Evolutionary conservation across 495 filamentous ascomycete genomes (phyloP), one percentile per base, ranked within the genome.

Genomic region (Parathielavia appendiculata): DNA sequence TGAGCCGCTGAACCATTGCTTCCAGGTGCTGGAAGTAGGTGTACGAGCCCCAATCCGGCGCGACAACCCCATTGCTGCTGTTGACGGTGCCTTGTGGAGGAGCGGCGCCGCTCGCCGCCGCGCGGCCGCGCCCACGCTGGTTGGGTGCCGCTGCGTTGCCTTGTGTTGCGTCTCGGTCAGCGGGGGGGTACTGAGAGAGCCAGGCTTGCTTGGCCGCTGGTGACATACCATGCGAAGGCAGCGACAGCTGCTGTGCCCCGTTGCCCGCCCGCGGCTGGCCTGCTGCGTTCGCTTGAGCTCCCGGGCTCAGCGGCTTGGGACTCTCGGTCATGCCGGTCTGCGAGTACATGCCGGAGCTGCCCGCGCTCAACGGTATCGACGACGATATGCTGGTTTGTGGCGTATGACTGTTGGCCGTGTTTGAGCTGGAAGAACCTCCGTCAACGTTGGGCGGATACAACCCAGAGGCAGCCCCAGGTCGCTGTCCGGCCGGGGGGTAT

Each of bases 301-400:
- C 83, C 5, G 91, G 91, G 36, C 90, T 95, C 35, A 96, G 75
- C 5, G 91, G 89, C 66, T 89, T 92, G 0, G 91, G 90, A 61
- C 87, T 92, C 67, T 96, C 91, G 5, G 86, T 91, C 79, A 95
- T 88, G 56, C 79, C 78, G 53, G 74, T 77, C 57, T 89, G 84
- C 16, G 85, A 78, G 69, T 87, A 92, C 54, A 89, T 79, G 8
- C 87, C 82, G 6, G 81, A 64, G 45, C 77, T 70, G 63, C 73
- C 67, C 70, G 78, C 62, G 70, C 73, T 76, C 17, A 79, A 58
- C 16, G 75, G 73, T 59, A 78, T 63, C 26, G 77, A 79, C 26
- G 77, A 79, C 1, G 75, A 75, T 52, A 77, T 71, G 61, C 75
- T 78, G 22, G 75, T 75, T 54, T 72, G 75, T 4, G 78, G 70